Base-by-base conservation (phyloP, 495 filamentous ascomycete genomes). In the Parachaetomium inaequale region DNA sequence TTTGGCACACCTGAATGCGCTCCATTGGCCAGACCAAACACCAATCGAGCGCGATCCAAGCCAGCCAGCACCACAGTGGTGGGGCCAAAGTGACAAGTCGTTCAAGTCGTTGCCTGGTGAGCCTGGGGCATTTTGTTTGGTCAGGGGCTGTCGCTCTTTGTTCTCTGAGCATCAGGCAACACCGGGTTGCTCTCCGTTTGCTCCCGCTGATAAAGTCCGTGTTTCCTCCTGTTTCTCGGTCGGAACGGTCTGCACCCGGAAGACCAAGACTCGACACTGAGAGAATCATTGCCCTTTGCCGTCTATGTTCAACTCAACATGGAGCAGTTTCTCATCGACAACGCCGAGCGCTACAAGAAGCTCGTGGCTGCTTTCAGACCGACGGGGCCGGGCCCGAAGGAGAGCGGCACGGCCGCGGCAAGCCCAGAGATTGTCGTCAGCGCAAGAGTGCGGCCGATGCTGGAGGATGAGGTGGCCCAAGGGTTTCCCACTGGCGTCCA, bases 261-360 rank as follows among this genome's bases (percentile, higher is more conserved):
- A n/a, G n/a, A n/a, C n/a, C n/a, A n/a, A n/a, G n/a, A n/a, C n/a
- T n/a, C n/a, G n/a, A n/a, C n/a, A n/a, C n/a, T n/a, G n/a, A n/a
- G n/a, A n/a, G n/a, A n/a, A n/a, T n/a, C n/a, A n/a, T n/a, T n/a
- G n/a, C n/a, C n/a, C n/a, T n/a, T n/a, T n/a, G n/a, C n/a, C n/a
- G n/a, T n/a, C n/a, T n/a, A n/a, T 40, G 8, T 3, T 28, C 46
- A 34, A 14, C 26, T 40, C 42, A 51, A 1, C 47, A 66, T 65
- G 63, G 68, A 70, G 29, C 55, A 70, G 46, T 70, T 68, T 26
- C 38, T 68, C 21, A 45, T 70, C 43, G 62, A 66, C 26, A 49
- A 70, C 49, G 59, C 63, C 21, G 62, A 61, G 2, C 66, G 63
- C 51, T 70, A 70, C 61, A 46, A 59, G 21, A 29, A 19, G 7